Evolutionary conservation across 768 basidiomycete genomes (phyloP), one percentile per base, ranked within the genome.

Genomic region (Rhodotorula kratochvilovae): DNA sequence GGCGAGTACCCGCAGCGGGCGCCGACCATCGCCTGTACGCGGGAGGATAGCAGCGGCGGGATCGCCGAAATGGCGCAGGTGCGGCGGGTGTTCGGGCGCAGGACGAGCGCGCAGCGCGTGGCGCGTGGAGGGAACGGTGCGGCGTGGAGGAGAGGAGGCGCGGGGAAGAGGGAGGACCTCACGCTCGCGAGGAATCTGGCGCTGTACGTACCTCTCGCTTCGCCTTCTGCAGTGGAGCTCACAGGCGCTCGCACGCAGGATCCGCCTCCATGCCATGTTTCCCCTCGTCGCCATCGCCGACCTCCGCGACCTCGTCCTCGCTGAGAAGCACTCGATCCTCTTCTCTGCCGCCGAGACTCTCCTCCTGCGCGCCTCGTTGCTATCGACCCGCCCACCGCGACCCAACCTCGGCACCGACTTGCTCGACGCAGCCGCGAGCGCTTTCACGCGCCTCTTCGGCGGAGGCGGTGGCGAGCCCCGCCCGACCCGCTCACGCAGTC

Each of bases 241-340:
- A 56, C n/a, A n/a, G 10, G 2, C 16, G 15, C 17, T 5, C 17
- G 3, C 21, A 1, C 10, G 31, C 58, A 69, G 68, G 3, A 39
- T 59, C 51, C 68, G 63, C 8, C 63, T 64, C 15, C 68, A 69
- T 57, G 16, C 43, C 57, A 42, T 69, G 39, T 69, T 69, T 50
- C 68, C 68, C 13, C 51, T 51, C 43, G 63, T 59, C 12, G 51
- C 62, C 3, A 60, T 69, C 61, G 19, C 23, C 3, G 19, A 48
- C 5, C 61, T 68, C 3, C 67, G 61, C 46, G 11, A 21, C 10
- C 27, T 48, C 56, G 39, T 69, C 25, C 62, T 53, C 63, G 19
- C 25, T 1, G n/a, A 43, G 17, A 19, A 33, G 3, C 62, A 62
- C 46, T 62, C 67, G 27, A 39, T 46, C 67, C 46, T 68, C 36